phyloP scores from a whole-genome alignment of 2,329 filamentous ascomycete species.

The Ilyonectria sp. region DNA sequence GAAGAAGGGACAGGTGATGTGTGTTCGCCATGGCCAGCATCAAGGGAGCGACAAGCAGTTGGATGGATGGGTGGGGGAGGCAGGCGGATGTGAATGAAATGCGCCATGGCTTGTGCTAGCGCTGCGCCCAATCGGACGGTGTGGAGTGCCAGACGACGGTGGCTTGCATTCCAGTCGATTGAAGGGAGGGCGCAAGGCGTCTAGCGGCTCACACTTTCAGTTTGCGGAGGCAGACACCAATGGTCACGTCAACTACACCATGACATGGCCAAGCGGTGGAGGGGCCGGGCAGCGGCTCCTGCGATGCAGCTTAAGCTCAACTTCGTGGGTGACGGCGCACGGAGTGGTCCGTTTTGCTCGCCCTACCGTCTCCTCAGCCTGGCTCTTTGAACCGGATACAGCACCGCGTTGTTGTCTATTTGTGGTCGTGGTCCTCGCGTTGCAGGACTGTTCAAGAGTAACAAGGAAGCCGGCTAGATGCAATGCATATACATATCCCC shows the following conservation, averaged over 20 bases:
- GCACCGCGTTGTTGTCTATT: slow-evolving; percentile 47
- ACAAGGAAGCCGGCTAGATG: slow-evolving; percentile 31
- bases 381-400: slow-evolving; percentile 33
- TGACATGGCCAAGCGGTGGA: slow-evolving; percentile 39
- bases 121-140: slow-evolving; percentile 41
- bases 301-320: slow-evolving; percentile 46
- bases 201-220: slow-evolving; percentile 41
- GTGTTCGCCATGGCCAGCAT: slow-evolving; percentile 9
- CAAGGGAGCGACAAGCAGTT: slow-evolving; percentile 11
- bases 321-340: slow-evolving; percentile 39
- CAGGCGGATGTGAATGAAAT: slow-evolving; percentile 44
- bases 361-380: slow-evolving; percentile 8
- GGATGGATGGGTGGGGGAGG: background rate
- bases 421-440: slow-evolving; percentile 44
- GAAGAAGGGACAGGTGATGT: background rate
- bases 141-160: slow-evolving; percentile 29
- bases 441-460: slow-evolving; percentile 33
- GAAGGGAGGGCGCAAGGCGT: slow-evolving; percentile 41
- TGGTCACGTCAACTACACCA: slow-evolving; percentile 12
- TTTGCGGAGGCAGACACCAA: slow-evolving; percentile 20
- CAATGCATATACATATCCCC: slow-evolving; percentile 40
- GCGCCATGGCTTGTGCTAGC: slow-evolving; percentile 45
- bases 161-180: slow-evolving; percentile 40
- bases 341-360: slow-evolving; percentile 40
- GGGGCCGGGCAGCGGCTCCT: slow-evolving; percentile 45